These are phyloP conservation scores for Podila horticola DNA, from an alignment of 192 early-diverging fungal genomes.

Conservation along the genomic window DNA sequence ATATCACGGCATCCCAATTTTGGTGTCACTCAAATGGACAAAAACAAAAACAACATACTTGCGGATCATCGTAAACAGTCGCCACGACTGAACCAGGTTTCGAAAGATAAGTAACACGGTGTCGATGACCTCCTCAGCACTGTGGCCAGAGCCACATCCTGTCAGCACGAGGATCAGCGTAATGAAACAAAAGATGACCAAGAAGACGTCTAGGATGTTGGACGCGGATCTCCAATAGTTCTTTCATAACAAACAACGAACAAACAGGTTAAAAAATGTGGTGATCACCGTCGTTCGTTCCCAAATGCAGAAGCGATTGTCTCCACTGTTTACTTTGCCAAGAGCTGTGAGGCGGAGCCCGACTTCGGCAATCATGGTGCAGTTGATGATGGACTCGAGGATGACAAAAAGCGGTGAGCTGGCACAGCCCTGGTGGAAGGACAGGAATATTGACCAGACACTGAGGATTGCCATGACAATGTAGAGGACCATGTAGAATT, in stretches of 20 bases:
- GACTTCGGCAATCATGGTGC: constrained; percentile 83
- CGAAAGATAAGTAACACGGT: constrained; percentile 78
- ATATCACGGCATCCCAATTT: neutral
- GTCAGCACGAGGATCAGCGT: constrained; percentile 72
- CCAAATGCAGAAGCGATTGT: no score
- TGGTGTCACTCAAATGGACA: neutral
- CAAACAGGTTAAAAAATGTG: no score
- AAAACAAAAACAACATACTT: constrained; percentile 57
- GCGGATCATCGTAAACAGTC: constrained; percentile 73
- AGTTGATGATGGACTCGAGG: constrained; percentile 75
- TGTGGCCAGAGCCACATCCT: constrained; percentile 72
- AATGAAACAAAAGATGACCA: constrained; percentile 74
- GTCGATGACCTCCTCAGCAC: constrained; percentile 76
- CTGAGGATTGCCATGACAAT: constrained; percentile 60
- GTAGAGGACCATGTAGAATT: constrained; percentile 66
- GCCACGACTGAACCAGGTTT: constrained; percentile 73
- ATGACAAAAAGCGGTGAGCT: constrained; percentile 72
- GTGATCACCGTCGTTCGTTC: no score
- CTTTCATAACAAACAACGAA: constrained; percentile 23
- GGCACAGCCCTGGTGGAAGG: constrained; percentile 43
- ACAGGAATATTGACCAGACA: constrained; percentile 61
- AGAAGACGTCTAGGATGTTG: constrained; percentile 78
- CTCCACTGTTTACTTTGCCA: constrained; percentile 56
- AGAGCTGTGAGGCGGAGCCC: constrained; percentile 71
- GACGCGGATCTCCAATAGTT: constrained; percentile 71